Evolutionary conservation across 345 rosid genomes (phyloP).

Genomic region (Lumnitzera littorea): DNA sequence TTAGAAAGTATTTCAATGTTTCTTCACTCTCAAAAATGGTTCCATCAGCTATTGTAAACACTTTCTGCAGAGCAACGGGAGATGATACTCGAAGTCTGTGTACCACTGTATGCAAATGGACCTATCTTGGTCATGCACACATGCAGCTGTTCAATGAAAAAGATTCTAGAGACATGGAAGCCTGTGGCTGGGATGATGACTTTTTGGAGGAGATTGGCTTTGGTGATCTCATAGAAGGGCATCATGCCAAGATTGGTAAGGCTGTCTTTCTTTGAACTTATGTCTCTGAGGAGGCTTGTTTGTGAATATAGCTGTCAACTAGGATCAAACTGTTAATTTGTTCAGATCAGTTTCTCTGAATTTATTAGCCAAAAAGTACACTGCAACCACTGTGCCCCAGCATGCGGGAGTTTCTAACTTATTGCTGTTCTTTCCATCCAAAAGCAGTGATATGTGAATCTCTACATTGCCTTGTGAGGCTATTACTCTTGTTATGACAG

Average conservation of each 20-base stretch:
- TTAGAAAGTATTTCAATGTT: background rate
- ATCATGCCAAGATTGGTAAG: conserved; percentile 94
- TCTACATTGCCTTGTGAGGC: no score
- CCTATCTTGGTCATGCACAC: conserved; percentile 99
- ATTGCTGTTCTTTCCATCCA: no score
- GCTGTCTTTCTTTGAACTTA: no score
- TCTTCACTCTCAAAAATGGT: background rate
- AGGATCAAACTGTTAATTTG: no score
- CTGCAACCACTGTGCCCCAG: no score
- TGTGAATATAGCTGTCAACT: no score
- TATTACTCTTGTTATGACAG: no score
- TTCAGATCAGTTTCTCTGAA: no score
- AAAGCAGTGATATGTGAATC: no score
- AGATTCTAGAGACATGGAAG: conserved; percentile 85
- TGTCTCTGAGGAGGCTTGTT: no score
- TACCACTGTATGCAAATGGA: conserved; percentile 96
- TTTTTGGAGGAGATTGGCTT: conserved; percentile 99
- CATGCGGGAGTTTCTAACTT: no score
- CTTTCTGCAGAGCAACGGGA: conserved; percentile 68
- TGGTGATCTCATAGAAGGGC: conserved; percentile 84
- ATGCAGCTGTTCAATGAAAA: conserved; percentile 70
- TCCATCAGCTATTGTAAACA: conserved; percentile 6
- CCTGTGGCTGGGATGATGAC: conserved; percentile 98
- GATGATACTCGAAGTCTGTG: conserved; percentile 96
- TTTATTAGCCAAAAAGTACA: no score